phyloP scores from a whole-genome alignment of 2,329 filamentous ascomycete species.

The Macrophomina tecta region DNA sequence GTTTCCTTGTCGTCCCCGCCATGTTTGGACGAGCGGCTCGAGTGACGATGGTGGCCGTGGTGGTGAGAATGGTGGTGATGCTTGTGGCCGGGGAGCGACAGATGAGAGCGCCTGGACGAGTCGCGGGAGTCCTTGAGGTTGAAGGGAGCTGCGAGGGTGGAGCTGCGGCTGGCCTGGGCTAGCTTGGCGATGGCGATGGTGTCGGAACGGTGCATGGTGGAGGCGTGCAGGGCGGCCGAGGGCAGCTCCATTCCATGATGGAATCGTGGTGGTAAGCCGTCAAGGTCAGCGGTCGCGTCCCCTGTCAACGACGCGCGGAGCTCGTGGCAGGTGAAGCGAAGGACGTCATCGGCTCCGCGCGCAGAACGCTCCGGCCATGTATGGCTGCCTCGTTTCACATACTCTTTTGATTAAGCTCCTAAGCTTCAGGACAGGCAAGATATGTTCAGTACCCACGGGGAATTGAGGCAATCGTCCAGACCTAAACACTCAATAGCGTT shows the following conservation, averaged over 20 bases:
- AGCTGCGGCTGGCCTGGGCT: slow-evolving; percentile 24
- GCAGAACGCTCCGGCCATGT: not conserved
- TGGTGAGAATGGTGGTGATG: slow-evolving; percentile 32
- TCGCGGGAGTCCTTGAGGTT: slow-evolving; percentile 13
- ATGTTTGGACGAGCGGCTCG: slow-evolving; percentile 40
- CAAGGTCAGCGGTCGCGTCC: not conserved
- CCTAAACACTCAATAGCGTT: too few relatives aligned
- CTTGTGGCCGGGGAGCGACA: slow-evolving; percentile 38
- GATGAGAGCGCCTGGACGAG: slow-evolving; percentile 38
- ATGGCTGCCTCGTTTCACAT: not conserved
- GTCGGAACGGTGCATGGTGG: slow-evolving; percentile 23
- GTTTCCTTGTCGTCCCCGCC: slow-evolving; percentile 40
- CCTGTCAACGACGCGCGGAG: slow-evolving; percentile 12
- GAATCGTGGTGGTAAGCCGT: not conserved
- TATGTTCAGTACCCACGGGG: too few relatives aligned
- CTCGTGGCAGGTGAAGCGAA: slow-evolving; percentile 6
- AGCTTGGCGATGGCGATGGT: slow-evolving; percentile 18
- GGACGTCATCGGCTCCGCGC: slow-evolving; percentile 27
- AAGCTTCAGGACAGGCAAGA: too few relatives aligned
- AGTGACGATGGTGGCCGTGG: slow-evolving; percentile 36
- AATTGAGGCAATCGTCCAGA: too few relatives aligned
- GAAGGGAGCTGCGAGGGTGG: slow-evolving; percentile 24
- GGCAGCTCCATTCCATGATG: slow-evolving; percentile 18
- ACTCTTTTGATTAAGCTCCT: too few relatives aligned
- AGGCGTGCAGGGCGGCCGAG: slow-evolving; percentile 1